Evolutionary conservation across 306 rosid species (phyloP).

Genomic region (Rosa multiflora): DNA sequence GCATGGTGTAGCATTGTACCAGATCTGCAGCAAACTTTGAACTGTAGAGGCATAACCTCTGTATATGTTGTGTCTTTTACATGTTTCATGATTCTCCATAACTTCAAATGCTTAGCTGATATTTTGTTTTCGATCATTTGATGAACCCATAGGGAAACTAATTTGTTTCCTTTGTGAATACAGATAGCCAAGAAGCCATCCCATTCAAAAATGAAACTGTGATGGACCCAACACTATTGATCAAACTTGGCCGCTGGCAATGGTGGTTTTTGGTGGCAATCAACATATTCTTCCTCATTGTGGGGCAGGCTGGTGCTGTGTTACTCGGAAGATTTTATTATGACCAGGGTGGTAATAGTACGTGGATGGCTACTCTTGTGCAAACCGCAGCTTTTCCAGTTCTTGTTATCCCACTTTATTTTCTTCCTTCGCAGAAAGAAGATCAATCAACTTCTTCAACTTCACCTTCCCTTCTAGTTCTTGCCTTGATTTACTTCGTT

Average conservation of each 20-base stretch:
- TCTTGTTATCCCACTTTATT: slow-evolving; percentile 54
- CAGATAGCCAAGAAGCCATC: slow-evolving; percentile 62
- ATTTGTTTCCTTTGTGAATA: background rate
- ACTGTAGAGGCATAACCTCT: background rate
- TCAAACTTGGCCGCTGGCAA: slow-evolving; percentile 62
- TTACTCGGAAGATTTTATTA: slow-evolving; percentile 87
- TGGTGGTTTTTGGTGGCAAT: slow-evolving; percentile 86
- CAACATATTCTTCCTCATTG: slow-evolving; percentile 56
- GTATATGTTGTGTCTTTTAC: background rate
- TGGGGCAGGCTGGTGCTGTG: slow-evolving; percentile 84
- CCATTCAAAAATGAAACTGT: slow-evolving; percentile 30
- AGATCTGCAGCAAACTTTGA: background rate
- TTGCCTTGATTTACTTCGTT: slow-evolving; percentile 47
- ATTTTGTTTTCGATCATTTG: background rate
- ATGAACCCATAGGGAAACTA: background rate
- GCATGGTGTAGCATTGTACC: background rate
- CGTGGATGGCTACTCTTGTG: slow-evolving; percentile 92
- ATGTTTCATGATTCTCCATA: background rate
- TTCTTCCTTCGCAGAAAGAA: slow-evolving; percentile 40
- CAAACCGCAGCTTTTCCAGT: slow-evolving; percentile 83
- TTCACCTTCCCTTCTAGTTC: slow-evolving; percentile 37
- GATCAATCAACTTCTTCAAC: slow-evolving; percentile 37
- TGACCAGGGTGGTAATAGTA: slow-evolving; percentile 87
- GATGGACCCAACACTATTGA: slow-evolving; percentile 26
- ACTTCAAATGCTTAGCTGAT: background rate